Evolutionary conservation across 306 rosid species (phyloP).

Genomic region (Myrica gale): DNA sequence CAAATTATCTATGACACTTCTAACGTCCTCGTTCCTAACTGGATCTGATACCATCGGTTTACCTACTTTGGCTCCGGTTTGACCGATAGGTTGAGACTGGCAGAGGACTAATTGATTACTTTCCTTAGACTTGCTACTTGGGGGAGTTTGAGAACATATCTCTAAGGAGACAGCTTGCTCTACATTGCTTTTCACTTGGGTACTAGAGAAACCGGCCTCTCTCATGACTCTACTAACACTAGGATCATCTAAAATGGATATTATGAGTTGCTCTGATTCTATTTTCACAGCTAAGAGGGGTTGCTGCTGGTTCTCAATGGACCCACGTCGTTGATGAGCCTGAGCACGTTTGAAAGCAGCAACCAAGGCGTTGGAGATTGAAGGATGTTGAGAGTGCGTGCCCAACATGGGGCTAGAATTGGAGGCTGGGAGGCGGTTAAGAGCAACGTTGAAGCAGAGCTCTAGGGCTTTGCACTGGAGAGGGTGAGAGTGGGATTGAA

Average conservation of each 20-base stretch:
- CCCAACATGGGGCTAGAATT: slow-evolving; percentile 68
- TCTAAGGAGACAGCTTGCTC: slow-evolving; percentile 82
- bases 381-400: slow-evolving; percentile 56
- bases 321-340: slow-evolving; percentile 95
- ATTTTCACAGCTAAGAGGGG: slow-evolving; percentile 80
- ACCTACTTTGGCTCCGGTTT: slow-evolving; percentile 9
- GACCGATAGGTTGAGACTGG: slow-evolving; percentile 18
- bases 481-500: slow-evolving; percentile 92
- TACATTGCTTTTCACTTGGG: slow-evolving; percentile 83
- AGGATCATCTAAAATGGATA: slow-evolving; percentile 91
- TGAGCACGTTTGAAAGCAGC: slow-evolving; percentile 96
- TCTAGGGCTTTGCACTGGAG: slow-evolving; percentile 96
- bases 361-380: slow-evolving; percentile 91
- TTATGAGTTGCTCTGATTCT: slow-evolving; percentile 79
- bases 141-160: slow-evolving; percentile 52
- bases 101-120: slow-evolving; percentile 26
- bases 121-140: slow-evolving; percentile 49
- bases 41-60: slow-evolving; percentile 39
- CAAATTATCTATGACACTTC: slow-evolving; percentile 53
- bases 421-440: slow-evolving; percentile 86
- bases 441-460: slow-evolving; percentile 96
- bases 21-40: slow-evolving; percentile 56
- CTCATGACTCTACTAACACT: slow-evolving; percentile 95
- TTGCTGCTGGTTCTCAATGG: slow-evolving; percentile 90
- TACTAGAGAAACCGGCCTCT: slow-evolving; percentile 84